Percentiles rank a stretch among this genome's conserved stretches.
Evolutionary conservation across 2,329 filamentous ascomycete species (phyloP).

Genomic region (Myriosclerotinia scirpicola): DNA sequence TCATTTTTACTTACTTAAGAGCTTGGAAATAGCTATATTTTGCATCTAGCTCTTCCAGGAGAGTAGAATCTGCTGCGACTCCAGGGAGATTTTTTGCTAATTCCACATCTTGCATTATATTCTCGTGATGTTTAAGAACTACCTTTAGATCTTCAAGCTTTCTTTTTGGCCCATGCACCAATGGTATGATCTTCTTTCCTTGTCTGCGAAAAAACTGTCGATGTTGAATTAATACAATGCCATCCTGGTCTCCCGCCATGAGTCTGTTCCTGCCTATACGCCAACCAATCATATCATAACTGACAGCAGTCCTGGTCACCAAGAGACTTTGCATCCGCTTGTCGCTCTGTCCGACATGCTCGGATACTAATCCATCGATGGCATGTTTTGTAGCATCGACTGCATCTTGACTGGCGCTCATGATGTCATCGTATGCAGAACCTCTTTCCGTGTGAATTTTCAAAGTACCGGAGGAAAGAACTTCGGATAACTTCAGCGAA

Average conservation of each 20-base stretch:
- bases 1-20: conserved; percentile 63
- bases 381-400: conserved; percentile 91
- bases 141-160: conserved; percentile 65
- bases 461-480: conserved; percentile 47
- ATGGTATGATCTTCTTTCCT: no score
- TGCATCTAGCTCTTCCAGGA: conserved; percentile 75
- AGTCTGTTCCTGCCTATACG: conserved; percentile 90
- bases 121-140: conserved; percentile 74
- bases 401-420: conserved; percentile 88
- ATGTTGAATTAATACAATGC: conserved; percentile 40
- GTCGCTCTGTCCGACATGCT: conserved; percentile 82
- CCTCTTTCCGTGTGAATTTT: conserved; percentile 66
- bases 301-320: conserved; percentile 88
- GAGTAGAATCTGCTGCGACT: conserved; percentile 76
- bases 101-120: conserved; percentile 85
- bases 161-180: no score
- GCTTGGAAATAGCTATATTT: conserved; percentile 84
- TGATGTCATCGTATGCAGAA: conserved; percentile 84
- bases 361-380: conserved; percentile 83
- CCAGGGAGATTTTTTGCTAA: conserved; percentile 87
- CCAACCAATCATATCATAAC: conserved; percentile 93
- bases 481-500: conserved; percentile 50
- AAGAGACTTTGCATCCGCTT: conserved; percentile 87
- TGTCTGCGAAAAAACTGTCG: no score
- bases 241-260: conserved; percentile 79